phyloP scores from a whole-genome alignment of 306 rosid species.

The Myrica gale region DNA sequence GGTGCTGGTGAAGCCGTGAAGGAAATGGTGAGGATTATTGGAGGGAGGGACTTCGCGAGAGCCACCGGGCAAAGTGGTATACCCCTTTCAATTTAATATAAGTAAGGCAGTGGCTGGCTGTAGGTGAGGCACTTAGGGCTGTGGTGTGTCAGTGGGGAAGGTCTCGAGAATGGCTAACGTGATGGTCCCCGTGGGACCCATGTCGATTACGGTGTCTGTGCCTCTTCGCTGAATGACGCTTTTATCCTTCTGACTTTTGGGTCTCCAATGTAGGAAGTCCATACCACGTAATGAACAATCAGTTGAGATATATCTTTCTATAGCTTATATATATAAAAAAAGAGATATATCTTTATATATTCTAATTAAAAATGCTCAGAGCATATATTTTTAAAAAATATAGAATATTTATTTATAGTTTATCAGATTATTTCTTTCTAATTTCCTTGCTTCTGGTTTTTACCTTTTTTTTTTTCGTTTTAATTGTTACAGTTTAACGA shows the following conservation, averaged over 20 bases:
- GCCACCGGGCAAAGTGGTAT: not conserved
- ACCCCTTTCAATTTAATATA: not conserved
- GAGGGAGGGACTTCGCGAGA: not conserved
- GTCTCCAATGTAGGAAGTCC: not conserved
- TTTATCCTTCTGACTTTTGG: not conserved
- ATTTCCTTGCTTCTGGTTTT: too few relatives aligned
- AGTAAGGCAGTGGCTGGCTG: not conserved
- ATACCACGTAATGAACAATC: not conserved
- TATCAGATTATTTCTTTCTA: too few relatives aligned
- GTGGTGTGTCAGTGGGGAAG: slow-evolving; percentile 1
- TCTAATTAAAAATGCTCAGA: too few relatives aligned
- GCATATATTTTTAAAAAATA: too few relatives aligned
- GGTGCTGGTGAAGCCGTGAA: not conserved
- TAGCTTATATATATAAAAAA: too few relatives aligned
- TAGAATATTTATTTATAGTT: too few relatives aligned
- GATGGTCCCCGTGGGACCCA: not conserved
- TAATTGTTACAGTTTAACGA: too few relatives aligned
- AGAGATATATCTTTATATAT: too few relatives aligned
- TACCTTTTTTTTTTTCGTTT: too few relatives aligned
- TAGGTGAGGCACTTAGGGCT: not conserved
- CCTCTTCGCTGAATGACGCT: not conserved
- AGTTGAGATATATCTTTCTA: too few relatives aligned
- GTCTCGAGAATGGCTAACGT: slow-evolving; percentile 1
- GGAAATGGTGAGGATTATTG: not conserved
- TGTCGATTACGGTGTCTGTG: not conserved